phyloP scores from a whole-genome alignment of 1,284 basidiomycete genomes.

The Takashimella koratensis region DNA sequence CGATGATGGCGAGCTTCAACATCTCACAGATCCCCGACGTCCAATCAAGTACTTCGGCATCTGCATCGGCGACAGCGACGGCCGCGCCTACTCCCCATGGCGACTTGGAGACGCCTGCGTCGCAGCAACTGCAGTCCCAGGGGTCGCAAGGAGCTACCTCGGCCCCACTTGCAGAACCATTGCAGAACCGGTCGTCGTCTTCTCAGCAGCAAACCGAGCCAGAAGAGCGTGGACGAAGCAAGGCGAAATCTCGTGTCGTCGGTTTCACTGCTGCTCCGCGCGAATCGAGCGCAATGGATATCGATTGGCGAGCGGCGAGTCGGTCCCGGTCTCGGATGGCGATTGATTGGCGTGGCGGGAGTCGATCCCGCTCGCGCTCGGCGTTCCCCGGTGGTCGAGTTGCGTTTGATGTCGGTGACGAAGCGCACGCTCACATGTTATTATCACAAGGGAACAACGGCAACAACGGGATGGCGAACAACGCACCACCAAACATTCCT shows the following conservation, averaged over 20 bases:
- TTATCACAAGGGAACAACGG: constrained; percentile 42
- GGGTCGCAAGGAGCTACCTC: constrained; percentile 12
- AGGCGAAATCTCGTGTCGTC: constrained; percentile 52
- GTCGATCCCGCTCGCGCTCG: constrained; percentile 49
- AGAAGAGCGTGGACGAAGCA: constrained; percentile 53
- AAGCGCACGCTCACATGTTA: constrained; percentile 49
- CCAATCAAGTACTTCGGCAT: neutral
- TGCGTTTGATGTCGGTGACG: constrained; percentile 46
- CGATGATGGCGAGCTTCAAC: constrained; percentile 2
- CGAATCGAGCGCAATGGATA: constrained; percentile 51
- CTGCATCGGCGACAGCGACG: neutral
- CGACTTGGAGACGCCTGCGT: constrained; percentile 8
- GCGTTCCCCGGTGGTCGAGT: constrained; percentile 22
- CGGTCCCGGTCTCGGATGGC: constrained; percentile 87
- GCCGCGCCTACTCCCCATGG: constrained; percentile 1
- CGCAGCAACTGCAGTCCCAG: constrained; percentile 19
- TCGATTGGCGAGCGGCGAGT: constrained; percentile 93
- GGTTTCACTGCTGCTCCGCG: constrained; percentile 47
- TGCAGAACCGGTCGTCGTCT: constrained; percentile 2
- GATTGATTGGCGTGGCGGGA: constrained; percentile 53
- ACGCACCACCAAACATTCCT: too few species aligned
- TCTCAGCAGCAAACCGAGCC: constrained; percentile 6
- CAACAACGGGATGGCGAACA: too few species aligned
- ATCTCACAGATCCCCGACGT: neutral
- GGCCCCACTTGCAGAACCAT: constrained; percentile 2